Evolutionary conservation across 495 filamentous ascomycete genomes (phyloP), one percentile per base, ranked within the genome.

Genomic region (Aspergillus nanangensis): DNA sequence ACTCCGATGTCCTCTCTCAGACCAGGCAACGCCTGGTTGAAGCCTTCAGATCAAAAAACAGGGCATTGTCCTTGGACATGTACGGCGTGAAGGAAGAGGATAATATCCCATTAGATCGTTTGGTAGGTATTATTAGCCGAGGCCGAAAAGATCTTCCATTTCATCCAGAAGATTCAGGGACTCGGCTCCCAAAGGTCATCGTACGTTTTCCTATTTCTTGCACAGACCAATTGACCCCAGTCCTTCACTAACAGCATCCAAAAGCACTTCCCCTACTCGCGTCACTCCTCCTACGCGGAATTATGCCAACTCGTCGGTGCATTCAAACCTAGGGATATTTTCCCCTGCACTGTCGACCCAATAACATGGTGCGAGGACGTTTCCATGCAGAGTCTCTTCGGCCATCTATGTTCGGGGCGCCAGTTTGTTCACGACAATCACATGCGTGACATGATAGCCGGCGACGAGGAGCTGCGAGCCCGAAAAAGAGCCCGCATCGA

Each of bases 251-350:
- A n/a, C n/a, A n/a, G n/a, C n/a, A n/a, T n/a, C n/a, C n/a, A n/a
- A n/a, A n/a, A 74, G 73, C 62, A 66, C 9, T 96, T 96, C 48
- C 88, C 90, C 3, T 97, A 92, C 56, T 91, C 92, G 0, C 80
- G 92, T 2, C 92, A 97, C 63, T 94, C 92, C 0, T 95, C 88
- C 0, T 89, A 92, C 41, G 66, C 67, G 0, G 92, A 96, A 61
- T 72, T 95, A 4, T 86, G 87, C 47, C 60, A 81, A 47, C 65
- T 97, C 0, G 71, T 95, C 4, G 53, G 70, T 3, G 74, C 72
- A 0, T 89, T 96, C 50, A 74, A 69, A 29, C 90, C 89, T 0
- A 77, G 68, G 47, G 88, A 96, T 61, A 71, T 96, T 9, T 83
- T 85, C 65, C 90, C 92, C 4, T 96, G 91, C 57, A 92, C 89